These are phyloP conservation scores for Aspergillus persii DNA, from an alignment of 2,329 filamentous ascomycete species.

Conservation along the genomic window DNA sequence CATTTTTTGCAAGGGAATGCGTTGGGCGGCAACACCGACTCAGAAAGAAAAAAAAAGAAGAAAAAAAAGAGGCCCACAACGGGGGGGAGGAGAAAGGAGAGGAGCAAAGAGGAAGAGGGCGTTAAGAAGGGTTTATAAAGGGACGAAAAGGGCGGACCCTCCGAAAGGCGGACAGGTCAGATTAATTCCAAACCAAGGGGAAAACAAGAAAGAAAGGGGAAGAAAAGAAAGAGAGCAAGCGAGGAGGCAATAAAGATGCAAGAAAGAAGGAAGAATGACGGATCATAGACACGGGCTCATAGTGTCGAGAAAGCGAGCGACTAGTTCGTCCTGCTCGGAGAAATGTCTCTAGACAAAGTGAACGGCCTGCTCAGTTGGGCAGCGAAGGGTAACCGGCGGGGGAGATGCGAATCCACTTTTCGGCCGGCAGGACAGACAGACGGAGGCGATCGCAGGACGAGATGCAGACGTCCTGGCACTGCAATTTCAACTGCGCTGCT, in stretches of 20 bases:
- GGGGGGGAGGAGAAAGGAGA: neutral
- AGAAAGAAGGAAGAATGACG: conserved; percentile 3
- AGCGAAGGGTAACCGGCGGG: conserved; percentile 4
- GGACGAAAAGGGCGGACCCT: neutral
- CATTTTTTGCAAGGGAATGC: conserved; percentile 24
- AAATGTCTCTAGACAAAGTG: neutral
- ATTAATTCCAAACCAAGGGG: neutral
- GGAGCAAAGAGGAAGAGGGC: neutral
- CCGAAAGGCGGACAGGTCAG: neutral
- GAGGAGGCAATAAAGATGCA: neutral
- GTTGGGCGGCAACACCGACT: conserved; percentile 13
- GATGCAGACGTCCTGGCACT: neutral
- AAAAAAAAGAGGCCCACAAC: conserved; percentile 5
- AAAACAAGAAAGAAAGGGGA: neutral
- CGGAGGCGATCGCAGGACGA: too few relatives aligned
- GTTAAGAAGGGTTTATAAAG: neutral
- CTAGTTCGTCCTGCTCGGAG: neutral
- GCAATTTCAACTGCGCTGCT: neutral
- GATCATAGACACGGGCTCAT: conserved; percentile 14
- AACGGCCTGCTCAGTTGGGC: conserved; percentile 3
- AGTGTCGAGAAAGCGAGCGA: neutral
- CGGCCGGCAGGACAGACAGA: too few relatives aligned
- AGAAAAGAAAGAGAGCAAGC: neutral
- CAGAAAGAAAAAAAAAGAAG: conserved; percentile 11
- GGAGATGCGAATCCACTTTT: neutral